Evolutionary conservation across 2,329 filamentous ascomycete species (phyloP).

Genomic region (Aspergillaceae sp.): DNA sequence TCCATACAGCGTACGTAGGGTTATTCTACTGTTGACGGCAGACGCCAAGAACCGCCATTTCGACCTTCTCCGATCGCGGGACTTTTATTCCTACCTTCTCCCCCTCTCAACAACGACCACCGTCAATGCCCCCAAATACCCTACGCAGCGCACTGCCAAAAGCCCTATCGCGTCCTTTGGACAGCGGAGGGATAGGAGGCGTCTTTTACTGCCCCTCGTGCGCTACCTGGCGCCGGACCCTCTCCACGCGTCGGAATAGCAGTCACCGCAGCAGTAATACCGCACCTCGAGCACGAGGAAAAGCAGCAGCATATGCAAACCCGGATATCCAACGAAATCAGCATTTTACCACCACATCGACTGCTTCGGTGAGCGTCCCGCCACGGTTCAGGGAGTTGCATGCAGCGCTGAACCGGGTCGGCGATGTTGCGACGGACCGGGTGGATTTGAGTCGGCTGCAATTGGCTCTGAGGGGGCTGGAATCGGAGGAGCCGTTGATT

Average conservation of each 20-base stretch:
- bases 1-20: neutral
- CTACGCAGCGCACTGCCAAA: constrained; percentile 27
- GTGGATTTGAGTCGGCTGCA: constrained; percentile 53
- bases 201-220: constrained; percentile 36
- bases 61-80: constrained; percentile 3
- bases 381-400: constrained; percentile 46
- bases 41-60: constrained; percentile 9
- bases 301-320: neutral
- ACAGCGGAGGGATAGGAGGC: constrained; percentile 12
- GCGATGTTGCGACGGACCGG: constrained; percentile 45
- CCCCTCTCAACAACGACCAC: constrained; percentile 7
- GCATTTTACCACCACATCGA: constrained; percentile 38
- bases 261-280: constrained; percentile 10
- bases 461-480: constrained; percentile 51
- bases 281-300: neutral
- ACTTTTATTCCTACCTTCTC: constrained; percentile 1
- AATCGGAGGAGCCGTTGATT: constrained; percentile 45
- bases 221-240: constrained; percentile 26
- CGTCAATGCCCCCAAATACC: constrained; percentile 31
- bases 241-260: constrained; percentile 15
- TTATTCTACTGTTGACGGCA: neutral
- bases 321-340: constrained; percentile 12
- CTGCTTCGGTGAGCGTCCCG: constrained; percentile 46
- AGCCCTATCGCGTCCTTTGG: constrained; percentile 24
- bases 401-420: constrained; percentile 44